Evolutionary conservation across 768 basidiomycete species (phyloP).

Genomic region (Kwoniella bestiolae): DNA sequence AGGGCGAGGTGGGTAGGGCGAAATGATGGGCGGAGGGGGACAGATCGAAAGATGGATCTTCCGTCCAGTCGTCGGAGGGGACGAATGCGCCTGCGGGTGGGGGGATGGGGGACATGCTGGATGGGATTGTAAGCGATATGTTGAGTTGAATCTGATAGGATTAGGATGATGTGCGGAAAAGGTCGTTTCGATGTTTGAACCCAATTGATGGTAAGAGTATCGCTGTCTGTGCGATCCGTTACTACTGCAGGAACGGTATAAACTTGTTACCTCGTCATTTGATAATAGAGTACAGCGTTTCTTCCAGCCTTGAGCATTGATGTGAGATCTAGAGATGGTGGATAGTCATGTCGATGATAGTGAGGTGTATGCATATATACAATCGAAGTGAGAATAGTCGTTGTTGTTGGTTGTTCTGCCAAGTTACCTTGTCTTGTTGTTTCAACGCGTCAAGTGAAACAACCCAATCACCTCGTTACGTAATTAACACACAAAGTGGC

Average conservation of each 20-base stretch:
- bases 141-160: neutral
- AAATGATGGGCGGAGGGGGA: slow-evolving; percentile 21
- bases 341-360: neutral
- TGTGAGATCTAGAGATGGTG: neutral
- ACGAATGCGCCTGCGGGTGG: slow-evolving; percentile 31
- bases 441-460: neutral
- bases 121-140: neutral
- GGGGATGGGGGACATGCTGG: slow-evolving; percentile 28
- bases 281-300: no score
- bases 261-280: neutral
- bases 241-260: neutral
- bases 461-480: neutral
- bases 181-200: neutral
- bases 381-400: neutral
- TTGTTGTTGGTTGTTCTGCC: no score
- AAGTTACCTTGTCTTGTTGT: neutral
- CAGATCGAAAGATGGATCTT: slow-evolving; percentile 51
- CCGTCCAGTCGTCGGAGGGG: slow-evolving; percentile 49
- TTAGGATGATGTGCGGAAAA: neutral
- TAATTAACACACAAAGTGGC: neutral
- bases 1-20: slow-evolving; percentile 21
- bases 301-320: no score
- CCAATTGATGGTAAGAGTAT: neutral
- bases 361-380: neutral
- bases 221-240: neutral